phyloP scores from a whole-genome alignment of 345 rosid genomes.

The Salix dunnii region DNA sequence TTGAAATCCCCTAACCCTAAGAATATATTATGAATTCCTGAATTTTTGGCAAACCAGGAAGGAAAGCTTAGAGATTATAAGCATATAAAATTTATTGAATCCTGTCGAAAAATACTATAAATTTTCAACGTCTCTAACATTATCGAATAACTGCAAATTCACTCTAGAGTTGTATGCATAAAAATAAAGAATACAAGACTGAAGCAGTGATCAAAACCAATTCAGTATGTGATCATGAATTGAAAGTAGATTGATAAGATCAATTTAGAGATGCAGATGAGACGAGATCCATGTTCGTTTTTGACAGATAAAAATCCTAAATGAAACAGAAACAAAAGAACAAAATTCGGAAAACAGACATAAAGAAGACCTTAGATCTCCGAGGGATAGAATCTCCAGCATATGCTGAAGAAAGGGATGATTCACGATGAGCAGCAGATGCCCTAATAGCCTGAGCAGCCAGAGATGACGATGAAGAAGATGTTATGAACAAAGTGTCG shows the following conservation, averaged over 20 bases:
- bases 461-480: slow-evolving; percentile 45
- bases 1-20: not conserved
- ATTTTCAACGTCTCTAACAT: not conserved
- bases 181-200: not conserved
- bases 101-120: not conserved
- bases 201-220: not conserved
- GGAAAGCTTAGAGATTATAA: not conserved
- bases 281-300: not conserved
- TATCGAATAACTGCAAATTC: not conserved
- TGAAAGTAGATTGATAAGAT: not conserved
- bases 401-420: slow-evolving; percentile 46
- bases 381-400: slow-evolving; percentile 42
- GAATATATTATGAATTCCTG: not conserved
- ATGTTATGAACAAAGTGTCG: slow-evolving; percentile 18
- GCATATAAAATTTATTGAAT: not conserved
- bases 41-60: not conserved
- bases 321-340: not conserved
- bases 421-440: slow-evolving; percentile 54
- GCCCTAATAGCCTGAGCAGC: slow-evolving; percentile 92
- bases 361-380: slow-evolving; percentile 50
- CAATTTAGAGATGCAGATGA: not conserved
- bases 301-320: not conserved
- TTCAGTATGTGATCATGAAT: not conserved
- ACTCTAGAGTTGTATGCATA: not conserved
- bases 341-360: not conserved